Evolutionary conservation across 176 grass and related monocot species (phyloP).

Genomic region (Triticum turgidum): DNA sequence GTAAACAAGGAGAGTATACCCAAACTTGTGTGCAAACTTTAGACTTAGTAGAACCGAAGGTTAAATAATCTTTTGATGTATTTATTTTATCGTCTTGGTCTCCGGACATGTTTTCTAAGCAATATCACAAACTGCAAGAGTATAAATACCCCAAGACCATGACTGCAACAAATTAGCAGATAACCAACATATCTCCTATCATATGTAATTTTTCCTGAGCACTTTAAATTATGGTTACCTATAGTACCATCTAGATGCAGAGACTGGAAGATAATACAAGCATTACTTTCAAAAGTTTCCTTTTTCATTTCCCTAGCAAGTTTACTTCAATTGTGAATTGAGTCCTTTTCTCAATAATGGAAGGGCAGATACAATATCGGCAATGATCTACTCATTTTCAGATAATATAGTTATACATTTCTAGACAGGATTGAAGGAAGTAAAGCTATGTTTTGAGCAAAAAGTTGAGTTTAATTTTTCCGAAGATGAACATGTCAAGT

Average conservation of each 20-base stretch:
- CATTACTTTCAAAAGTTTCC: not conserved
- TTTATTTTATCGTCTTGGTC: not conserved
- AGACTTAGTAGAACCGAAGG: not conserved
- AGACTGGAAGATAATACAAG: not conserved
- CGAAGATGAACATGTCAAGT: not conserved
- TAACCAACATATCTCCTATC: not conserved
- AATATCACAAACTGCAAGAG: not conserved
- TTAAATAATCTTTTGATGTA: not conserved
- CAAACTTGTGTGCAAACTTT: not conserved
- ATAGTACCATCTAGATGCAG: not conserved
- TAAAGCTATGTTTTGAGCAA: too few species aligned
- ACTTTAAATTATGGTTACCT: not conserved
- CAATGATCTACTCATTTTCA: not conserved
- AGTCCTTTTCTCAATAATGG: not conserved
- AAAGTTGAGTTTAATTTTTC: not conserved
- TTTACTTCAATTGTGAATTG: not conserved
- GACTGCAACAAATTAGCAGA: not conserved
- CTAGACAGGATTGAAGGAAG: not conserved
- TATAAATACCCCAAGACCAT: not conserved
- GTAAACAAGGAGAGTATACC: not conserved
- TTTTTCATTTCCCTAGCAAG: not conserved
- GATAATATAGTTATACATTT: not conserved
- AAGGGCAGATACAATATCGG: not conserved
- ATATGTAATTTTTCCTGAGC: not conserved
- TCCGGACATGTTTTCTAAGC: not conserved